Base-by-base conservation (phyloP, 148 eudicot species). In the Camellia granthamiana region DNA sequence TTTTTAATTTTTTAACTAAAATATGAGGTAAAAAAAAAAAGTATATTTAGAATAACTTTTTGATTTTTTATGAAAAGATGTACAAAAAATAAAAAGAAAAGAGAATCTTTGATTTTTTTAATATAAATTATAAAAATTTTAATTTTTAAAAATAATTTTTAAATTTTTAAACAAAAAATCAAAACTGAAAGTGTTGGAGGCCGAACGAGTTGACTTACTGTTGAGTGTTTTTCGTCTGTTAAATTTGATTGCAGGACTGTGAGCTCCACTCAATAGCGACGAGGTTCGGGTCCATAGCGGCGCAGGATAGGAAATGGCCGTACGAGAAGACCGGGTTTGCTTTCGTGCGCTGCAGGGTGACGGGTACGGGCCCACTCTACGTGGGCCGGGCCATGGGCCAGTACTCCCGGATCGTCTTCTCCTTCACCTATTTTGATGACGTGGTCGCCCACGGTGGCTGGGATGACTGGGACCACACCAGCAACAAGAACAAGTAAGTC, bases 331-430 rank as follows among this genome's bases (percentile, higher is more conserved):
- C 95, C 0, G 99, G 99, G 2, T 97, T 97, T 66, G 94, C 98
- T 19, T 97, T 97, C 58, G 81, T 97, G 18, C 81, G 86, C 59
- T 97, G 99, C 83, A 82, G 83, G 74, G 98, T 97, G 6, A 97
- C 99, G 2, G 99, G 99, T 0, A 89, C 85, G 21, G 99, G 99
- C 38, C 97, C 94, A 18, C 71, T 97, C 5, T 94, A 91, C 18
- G 95, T 94, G 86, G 99, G 99, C 59, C 93, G 99, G 23, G 99
- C 99, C 61, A 86, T 94, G 95, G 98, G 99, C 78, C 97, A 94
- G 56, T 92, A 87, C 86, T 94, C 99, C 16, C 78, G 98, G 79
- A 94, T 97, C 67, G 94, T 97, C 49, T 97, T 85, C 82, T 92
- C 99, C 15, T 90, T 87, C 81, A 94, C 98, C 3, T 94, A 92